These are phyloP conservation scores for Scorias spongiosa DNA, from an alignment of 2,329 filamentous ascomycete species.

Conservation along the genomic window DNA sequence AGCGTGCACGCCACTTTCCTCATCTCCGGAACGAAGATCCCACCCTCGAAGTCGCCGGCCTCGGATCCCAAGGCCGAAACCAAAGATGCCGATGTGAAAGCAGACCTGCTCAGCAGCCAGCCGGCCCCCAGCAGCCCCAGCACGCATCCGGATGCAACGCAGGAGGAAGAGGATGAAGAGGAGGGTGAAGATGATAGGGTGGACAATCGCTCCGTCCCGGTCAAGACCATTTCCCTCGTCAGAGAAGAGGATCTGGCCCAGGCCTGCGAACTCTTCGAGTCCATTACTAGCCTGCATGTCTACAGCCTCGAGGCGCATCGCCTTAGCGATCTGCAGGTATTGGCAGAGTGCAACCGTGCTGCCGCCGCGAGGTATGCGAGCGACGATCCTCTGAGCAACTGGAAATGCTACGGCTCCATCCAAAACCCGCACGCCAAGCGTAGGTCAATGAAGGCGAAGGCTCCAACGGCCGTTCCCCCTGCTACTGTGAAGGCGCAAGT, in stretches of 20 bases:
- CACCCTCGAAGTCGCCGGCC: neutral
- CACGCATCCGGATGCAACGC: conserved; percentile 28
- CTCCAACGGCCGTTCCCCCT: conserved; percentile 18
- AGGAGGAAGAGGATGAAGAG: neutral
- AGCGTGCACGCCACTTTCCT: conserved; percentile 89
- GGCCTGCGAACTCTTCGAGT: conserved; percentile 50
- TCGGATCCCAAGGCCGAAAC: conserved; percentile 13
- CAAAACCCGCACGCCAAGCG: conserved; percentile 53
- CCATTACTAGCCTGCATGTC: conserved; percentile 66
- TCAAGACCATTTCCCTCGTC: conserved; percentile 49
- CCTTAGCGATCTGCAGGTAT: conserved; percentile 49
- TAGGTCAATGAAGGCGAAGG: conserved; percentile 23
- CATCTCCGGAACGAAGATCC: conserved; percentile 50
- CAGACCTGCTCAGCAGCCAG: conserved; percentile 53
- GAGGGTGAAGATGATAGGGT: neutral
- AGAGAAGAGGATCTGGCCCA: conserved; percentile 55
- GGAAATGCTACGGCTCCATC: conserved; percentile 57
- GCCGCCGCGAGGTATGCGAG: conserved; percentile 39
- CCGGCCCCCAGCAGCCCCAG: conserved; percentile 53
- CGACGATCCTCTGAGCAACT: conserved; percentile 44
- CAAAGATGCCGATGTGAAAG: conserved; percentile 41
- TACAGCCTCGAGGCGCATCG: conserved; percentile 68
- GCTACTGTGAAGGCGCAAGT: conserved; percentile 8
- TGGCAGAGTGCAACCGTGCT: conserved; percentile 55
- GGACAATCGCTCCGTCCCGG: conserved; percentile 6